Base-by-base conservation (phyloP, 805 yeast genomes). In the Lipomyces anomalus region DNA sequence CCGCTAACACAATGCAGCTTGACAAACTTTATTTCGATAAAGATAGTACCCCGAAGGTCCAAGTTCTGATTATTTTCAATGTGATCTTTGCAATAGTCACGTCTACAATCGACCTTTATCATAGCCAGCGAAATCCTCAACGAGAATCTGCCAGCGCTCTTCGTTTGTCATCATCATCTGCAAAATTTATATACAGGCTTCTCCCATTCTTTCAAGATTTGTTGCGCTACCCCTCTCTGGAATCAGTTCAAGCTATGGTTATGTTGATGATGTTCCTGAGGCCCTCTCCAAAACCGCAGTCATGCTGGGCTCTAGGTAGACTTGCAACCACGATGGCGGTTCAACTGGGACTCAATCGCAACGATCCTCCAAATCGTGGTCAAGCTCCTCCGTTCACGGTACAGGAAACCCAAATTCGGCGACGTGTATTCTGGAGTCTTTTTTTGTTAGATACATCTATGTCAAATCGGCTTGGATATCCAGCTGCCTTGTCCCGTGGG, bases 271-370 rank as follows among this genome's bases (percentile, higher is more conserved):
- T 43, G 4, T 50, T 36, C 22, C 38, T 50, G 20, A 40, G 54
- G 3, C 51, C 48, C 6, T 43, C 48, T 1, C 52, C 54, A n/a
- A 40, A 47, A 4, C 51, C 54, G 16, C 46, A 40, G 13, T 23
- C 45, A 7, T 35, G 46, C 9, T 50, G 54, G 54, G 43, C 43
- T 4, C 35, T 50, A 11, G 48, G 46, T 4, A 23, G 52, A 5
- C 4, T 47, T 23, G 48, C 48, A 16, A 47, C 41, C 43, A 28
- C 54, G n/a, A 9, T 47, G n/a, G 51, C 52, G 9, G 33, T 50
- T 18, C 50, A 46, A 23, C 42, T 50, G 11, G 52, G 52, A 29
- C 37, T 50, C 35, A 50, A 50, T 22, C 44, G 54, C 18, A 41
- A 42, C 4, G 42, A 43, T 21, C 6, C 33, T 4, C 49, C 43